Conservation (phyloP, 2,329 filamentous ascomycete species). For the Aspergillus hiratsukae region DNA sequence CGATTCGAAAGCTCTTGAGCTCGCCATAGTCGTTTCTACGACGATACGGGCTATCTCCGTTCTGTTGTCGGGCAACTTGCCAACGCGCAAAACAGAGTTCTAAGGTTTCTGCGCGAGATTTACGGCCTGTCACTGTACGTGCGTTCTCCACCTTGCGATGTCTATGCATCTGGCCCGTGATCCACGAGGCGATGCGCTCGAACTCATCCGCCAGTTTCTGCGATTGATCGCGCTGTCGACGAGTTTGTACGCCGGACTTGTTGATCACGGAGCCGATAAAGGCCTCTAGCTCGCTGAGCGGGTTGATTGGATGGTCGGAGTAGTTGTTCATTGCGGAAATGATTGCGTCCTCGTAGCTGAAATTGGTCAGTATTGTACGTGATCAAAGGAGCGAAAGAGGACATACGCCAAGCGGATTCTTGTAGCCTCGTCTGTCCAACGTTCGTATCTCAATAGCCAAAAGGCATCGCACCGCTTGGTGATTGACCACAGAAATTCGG, state of each 20-base stretch:
- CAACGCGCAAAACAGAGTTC: conserved; percentile 16
- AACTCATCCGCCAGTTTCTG: conserved; percentile 42
- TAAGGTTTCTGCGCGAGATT: conserved; percentile 4
- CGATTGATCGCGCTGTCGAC: conserved; percentile 40
- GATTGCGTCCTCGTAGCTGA: conserved; percentile 52
- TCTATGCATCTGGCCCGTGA: conserved; percentile 9
- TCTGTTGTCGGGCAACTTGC: conserved; percentile 6
- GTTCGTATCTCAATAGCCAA: conserved; percentile 6
- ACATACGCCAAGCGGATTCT: conserved; percentile 8
- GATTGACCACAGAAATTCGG: conserved; percentile 3
- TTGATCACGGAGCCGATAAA: conserved; percentile 57
- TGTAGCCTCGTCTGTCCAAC: conserved; percentile 13
- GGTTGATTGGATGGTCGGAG: conserved; percentile 37
- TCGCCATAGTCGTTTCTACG: conserved; percentile 3
- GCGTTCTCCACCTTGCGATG: neutral
- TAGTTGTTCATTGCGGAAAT: conserved; percentile 45
- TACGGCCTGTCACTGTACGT: conserved; percentile 5
- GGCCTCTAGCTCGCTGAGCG: conserved; percentile 50
- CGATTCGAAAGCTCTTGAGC: conserved; percentile 13
- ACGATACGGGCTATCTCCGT: neutral
- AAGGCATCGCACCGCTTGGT: conserved; percentile 6
- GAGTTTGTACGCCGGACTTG: conserved; percentile 39
- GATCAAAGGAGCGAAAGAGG: neutral
- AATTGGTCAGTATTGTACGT: conserved; percentile 2
- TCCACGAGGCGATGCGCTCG: conserved; percentile 21